These are phyloP conservation scores for Suillus clintonianus DNA, from an alignment of 768 basidiomycete genomes.

Conservation along the genomic window DNA sequence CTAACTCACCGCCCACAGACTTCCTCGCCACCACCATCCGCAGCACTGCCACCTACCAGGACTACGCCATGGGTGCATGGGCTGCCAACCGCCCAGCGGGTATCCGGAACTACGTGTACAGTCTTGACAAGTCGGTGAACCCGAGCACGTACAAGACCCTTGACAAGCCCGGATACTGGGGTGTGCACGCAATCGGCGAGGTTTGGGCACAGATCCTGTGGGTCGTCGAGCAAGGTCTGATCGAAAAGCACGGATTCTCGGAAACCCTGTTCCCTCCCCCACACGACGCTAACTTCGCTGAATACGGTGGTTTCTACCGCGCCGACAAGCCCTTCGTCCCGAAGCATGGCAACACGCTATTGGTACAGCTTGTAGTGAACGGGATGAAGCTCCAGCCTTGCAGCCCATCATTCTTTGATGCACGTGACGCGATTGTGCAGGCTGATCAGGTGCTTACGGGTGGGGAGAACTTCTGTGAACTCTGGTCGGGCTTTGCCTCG, in stretches of 20 bases:
- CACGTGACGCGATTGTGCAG: slow-evolving; percentile 86
- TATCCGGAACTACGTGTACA: slow-evolving; percentile 90
- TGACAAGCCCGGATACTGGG: slow-evolving; percentile 92
- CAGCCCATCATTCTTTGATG: slow-evolving; percentile 86
- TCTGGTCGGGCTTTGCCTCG: slow-evolving; percentile 85
- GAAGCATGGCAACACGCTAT: slow-evolving; percentile 88
- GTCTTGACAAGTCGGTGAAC: slow-evolving; percentile 74
- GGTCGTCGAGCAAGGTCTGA: slow-evolving; percentile 73
- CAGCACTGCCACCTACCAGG: slow-evolving; percentile 67
- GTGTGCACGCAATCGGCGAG: slow-evolving; percentile 89
- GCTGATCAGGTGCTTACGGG: slow-evolving; percentile 89
- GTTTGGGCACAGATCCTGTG: slow-evolving; percentile 95
- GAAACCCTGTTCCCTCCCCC: slow-evolving; percentile 80
- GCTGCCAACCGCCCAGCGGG: slow-evolving; percentile 76
- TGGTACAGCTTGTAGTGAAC: slow-evolving; percentile 81
- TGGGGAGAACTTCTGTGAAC: slow-evolving; percentile 87
- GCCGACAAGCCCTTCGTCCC: slow-evolving; percentile 64
- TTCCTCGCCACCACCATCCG: slow-evolving; percentile 88
- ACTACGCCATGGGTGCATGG: slow-evolving; percentile 95
- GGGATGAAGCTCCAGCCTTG: slow-evolving; percentile 97
- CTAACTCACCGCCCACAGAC: slow-evolving; percentile 39
- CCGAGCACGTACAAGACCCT: slow-evolving; percentile 94
- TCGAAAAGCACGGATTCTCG: slow-evolving; percentile 81
- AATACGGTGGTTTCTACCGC: slow-evolving; percentile 72
- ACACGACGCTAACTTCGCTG: slow-evolving; percentile 55